These are phyloP conservation scores for Angomonas deanei DNA, from an alignment of 208 protist species.

Conservation along the genomic window DNA sequence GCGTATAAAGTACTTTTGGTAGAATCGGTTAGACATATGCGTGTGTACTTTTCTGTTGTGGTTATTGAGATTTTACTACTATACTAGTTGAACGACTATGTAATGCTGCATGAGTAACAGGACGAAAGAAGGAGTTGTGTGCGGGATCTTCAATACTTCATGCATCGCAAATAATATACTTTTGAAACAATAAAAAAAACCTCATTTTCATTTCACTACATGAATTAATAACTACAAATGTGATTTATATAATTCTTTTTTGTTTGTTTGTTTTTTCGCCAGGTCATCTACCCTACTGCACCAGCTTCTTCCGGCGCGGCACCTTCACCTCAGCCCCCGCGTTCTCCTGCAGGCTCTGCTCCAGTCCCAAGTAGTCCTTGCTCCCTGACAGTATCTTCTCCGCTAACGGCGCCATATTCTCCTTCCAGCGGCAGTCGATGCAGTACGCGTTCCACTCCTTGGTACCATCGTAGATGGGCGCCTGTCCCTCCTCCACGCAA, in stretches of 20 bases:
- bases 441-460: slow-evolving; percentile 50
- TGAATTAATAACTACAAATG: background rate
- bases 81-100: background rate
- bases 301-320: slow-evolving; percentile 49
- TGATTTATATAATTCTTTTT: background rate
- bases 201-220: background rate
- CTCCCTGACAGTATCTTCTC: slow-evolving; percentile 26
- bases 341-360: slow-evolving; percentile 3
- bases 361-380: slow-evolving; percentile 58
- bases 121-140: background rate
- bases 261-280: background rate
- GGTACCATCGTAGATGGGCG: slow-evolving; percentile 46
- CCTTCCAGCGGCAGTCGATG: slow-evolving; percentile 55
- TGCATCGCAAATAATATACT: no score
- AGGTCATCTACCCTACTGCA: no score
- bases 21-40: slow-evolving; percentile 76
- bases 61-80: background rate
- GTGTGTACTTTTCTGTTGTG: background rate
- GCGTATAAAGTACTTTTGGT: slow-evolving; percentile 70
- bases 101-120: background rate
- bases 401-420: slow-evolving; percentile 43
- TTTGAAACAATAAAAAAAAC: no score
- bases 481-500: slow-evolving; percentile 51
- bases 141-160: no score
- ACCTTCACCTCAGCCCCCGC: slow-evolving; percentile 12